Conservation (phyloP, 441 rosid species). For the Iberis amara region DNA sequence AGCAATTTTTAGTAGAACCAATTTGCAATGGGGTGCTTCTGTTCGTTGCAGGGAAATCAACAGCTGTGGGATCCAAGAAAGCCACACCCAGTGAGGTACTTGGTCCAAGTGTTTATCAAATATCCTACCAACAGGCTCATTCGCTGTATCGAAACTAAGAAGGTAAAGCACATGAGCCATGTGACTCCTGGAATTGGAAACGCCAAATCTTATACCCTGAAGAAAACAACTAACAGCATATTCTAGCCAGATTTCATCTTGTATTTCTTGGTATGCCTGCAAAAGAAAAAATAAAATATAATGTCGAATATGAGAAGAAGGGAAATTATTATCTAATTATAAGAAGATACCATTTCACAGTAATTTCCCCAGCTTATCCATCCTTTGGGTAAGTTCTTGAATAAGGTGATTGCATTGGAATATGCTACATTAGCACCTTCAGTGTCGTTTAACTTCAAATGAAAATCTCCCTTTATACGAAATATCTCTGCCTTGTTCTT, state of each 20-base stretch:
- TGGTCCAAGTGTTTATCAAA: slow-evolving; percentile 87
- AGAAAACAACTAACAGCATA: slow-evolving; percentile 93
- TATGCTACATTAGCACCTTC: slow-evolving; percentile 84
- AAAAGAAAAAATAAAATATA: slow-evolving; percentile 31
- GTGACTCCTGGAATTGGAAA: slow-evolving; percentile 89
- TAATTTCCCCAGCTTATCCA: slow-evolving; percentile 99
- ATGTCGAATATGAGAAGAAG: slow-evolving; percentile 21
- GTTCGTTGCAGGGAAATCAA: slow-evolving; percentile 90
- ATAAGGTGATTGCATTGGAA: slow-evolving; percentile 81
- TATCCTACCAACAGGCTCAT: slow-evolving; percentile 81
- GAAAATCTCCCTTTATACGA: slow-evolving; percentile 86
- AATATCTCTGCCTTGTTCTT: slow-evolving; percentile 87
- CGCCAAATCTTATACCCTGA: slow-evolving; percentile 88
- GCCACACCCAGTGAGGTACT: slow-evolving; percentile 97
- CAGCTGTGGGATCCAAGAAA: slow-evolving; percentile 92
- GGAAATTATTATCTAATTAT: neutral
- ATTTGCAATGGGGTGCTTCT: slow-evolving; percentile 92
- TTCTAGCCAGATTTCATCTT: slow-evolving; percentile 87
- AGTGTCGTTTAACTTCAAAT: slow-evolving; percentile 63
- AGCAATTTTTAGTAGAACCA: slow-evolving; percentile 78
- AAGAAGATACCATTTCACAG: slow-evolving; percentile 72
- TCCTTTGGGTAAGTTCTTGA: slow-evolving; percentile 90
- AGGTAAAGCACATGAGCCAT: slow-evolving; percentile 86
- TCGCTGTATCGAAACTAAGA: slow-evolving; percentile 84
- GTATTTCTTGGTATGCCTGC: slow-evolving; percentile 78